Evolutionary conservation across 2,329 filamentous ascomycete species (phyloP).

Genomic region (Zymoseptoria brevis): DNA sequence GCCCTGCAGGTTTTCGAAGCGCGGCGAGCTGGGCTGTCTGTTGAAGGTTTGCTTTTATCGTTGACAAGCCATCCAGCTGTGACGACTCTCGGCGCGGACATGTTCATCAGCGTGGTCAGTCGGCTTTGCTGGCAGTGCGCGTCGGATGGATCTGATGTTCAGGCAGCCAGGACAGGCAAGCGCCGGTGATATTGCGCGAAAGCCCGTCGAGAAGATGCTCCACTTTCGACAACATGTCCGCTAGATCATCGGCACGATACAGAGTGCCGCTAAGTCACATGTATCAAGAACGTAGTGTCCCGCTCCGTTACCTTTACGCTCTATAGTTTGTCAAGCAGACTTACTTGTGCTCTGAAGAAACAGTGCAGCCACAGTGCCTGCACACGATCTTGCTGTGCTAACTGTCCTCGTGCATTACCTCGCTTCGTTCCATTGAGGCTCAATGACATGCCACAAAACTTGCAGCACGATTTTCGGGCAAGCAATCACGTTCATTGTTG

Average conservation of each 20-base stretch:
- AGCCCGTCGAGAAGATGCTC: background rate
- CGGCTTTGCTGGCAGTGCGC: background rate
- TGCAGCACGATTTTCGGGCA: background rate
- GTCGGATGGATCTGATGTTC: background rate
- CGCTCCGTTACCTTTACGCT: too few relatives aligned
- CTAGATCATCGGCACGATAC: too few relatives aligned
- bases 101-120: conserved; percentile 17
- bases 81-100: conserved; percentile 24
- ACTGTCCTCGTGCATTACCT: too few relatives aligned
- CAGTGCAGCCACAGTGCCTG: too few relatives aligned
- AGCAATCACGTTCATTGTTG: background rate
- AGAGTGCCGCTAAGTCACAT: too few relatives aligned
- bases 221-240: too few relatives aligned
- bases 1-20: conserved; percentile 3
- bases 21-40: background rate
- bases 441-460: too few relatives aligned
- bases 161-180: background rate
- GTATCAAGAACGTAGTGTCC: too few relatives aligned
- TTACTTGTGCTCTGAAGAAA: too few relatives aligned
- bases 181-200: background rate
- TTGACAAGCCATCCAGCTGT: conserved; percentile 27
- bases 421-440: too few relatives aligned
- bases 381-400: too few relatives aligned
- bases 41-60: conserved; percentile 4
- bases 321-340: too few relatives aligned